Conservation (phyloP, 192 early-diverging fungal genomes). For the Linderina pennispora region DNA sequence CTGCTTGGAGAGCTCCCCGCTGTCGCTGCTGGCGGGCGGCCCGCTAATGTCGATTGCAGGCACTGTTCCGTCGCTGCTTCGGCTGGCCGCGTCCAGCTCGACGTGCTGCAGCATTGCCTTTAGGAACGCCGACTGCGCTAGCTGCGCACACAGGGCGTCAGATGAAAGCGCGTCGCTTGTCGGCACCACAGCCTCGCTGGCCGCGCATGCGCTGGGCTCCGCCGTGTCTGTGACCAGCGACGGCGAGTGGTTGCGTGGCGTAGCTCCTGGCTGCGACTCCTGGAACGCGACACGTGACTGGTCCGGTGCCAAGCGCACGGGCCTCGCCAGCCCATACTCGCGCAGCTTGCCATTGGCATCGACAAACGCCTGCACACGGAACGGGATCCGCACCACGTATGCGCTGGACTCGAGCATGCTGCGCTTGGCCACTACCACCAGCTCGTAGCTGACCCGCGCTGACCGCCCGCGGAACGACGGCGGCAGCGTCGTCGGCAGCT, state of each 20-base stretch:
- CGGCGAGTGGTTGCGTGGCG: slow-evolving; percentile 30
- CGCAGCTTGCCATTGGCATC: not conserved
- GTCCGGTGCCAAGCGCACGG: slow-evolving; percentile 25
- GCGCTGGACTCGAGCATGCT: slow-evolving; percentile 35
- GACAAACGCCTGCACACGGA: slow-evolving; percentile 30
- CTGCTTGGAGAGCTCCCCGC: slow-evolving; percentile 1
- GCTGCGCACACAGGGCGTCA: slow-evolving; percentile 3
- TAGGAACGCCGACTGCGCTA: slow-evolving; percentile 19
- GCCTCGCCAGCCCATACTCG: slow-evolving; percentile 15
- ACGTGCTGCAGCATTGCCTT: slow-evolving; percentile 5
- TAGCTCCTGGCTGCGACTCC: slow-evolving; percentile 13
- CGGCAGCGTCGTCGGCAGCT: slow-evolving; percentile 27
- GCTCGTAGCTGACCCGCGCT: slow-evolving; percentile 30
- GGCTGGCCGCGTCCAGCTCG: slow-evolving; percentile 2
- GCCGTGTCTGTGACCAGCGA: slow-evolving; percentile 2
- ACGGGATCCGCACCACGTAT: slow-evolving; percentile 33
- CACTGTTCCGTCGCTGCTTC: slow-evolving; percentile 8
- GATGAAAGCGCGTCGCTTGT: not conserved
- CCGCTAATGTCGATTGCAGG: slow-evolving; percentile 6
- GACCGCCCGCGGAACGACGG: slow-evolving; percentile 41
- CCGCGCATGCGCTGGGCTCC: not conserved
- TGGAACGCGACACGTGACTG: slow-evolving; percentile 23
- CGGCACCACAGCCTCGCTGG: not conserved
- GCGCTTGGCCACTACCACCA: slow-evolving; percentile 39
- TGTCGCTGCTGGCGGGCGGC: not conserved